These are phyloP conservation scores for Litchi chinensis DNA, from an alignment of 345 rosid species.

Conservation along the genomic window DNA sequence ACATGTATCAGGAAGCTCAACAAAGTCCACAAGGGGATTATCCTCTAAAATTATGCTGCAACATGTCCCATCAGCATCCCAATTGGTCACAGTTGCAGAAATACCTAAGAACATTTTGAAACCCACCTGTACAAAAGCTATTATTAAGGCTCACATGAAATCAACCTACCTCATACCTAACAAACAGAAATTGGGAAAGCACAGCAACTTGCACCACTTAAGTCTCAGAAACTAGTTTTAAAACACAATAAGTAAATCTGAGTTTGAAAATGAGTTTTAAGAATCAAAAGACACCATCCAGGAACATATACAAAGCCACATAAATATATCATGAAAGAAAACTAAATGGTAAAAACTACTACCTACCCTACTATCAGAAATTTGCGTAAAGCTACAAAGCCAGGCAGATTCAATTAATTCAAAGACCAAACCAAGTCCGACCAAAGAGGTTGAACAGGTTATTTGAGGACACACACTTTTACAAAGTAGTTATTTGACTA, in stretches of 20 bases:
- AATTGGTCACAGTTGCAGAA: slow-evolving; percentile 76
- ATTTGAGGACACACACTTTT: background rate
- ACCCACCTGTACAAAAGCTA: slow-evolving; percentile 57
- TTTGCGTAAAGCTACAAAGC: background rate
- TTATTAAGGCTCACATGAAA: slow-evolving; percentile 4
- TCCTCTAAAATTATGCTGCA: slow-evolving; percentile 86
- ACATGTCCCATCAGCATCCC: slow-evolving; percentile 87
- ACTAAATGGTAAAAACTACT: background rate
- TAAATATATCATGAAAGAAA: background rate
- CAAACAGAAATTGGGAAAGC: background rate
- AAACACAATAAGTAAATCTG: background rate
- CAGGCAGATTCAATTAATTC: background rate
- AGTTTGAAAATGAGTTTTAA: background rate
- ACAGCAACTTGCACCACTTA: slow-evolving; percentile 1
- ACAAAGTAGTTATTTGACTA: background rate
- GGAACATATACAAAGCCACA: background rate
- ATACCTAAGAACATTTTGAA: slow-evolving; percentile 97
- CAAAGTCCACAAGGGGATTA: slow-evolving; percentile 91
- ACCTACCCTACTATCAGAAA: too few species aligned
- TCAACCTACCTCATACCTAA: slow-evolving; percentile 1
- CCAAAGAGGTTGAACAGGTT: background rate
- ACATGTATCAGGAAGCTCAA: slow-evolving; percentile 92
- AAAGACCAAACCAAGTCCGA: background rate
- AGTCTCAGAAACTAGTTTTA: background rate
- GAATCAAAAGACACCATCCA: background rate